These are phyloP conservation scores for Tubosaeta brunneosetosa DNA, from an alignment of 768 basidiomycete species.

Conservation along the genomic window DNA sequence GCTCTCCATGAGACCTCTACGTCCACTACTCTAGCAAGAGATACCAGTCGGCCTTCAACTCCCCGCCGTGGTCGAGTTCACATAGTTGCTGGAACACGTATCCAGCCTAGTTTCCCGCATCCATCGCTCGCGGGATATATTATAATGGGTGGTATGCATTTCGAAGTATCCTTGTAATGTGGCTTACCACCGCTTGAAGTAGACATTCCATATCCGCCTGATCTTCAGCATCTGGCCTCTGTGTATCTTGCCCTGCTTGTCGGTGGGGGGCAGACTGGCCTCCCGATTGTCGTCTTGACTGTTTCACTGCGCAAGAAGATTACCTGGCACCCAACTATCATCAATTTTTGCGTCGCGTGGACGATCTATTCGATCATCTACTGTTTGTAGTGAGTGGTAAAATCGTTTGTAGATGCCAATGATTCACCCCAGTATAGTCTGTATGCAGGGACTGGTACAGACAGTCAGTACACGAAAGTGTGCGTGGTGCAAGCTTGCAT, in stretches of 20 bases:
- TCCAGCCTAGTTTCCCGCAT: not conserved
- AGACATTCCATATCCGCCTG: constrained; percentile 10
- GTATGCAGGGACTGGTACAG: constrained; percentile 26
- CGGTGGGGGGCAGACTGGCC: constrained; percentile 48
- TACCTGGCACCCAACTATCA: constrained; percentile 45
- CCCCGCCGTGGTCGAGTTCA: not conserved
- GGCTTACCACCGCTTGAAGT: not conserved
- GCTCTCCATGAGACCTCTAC: constrained; percentile 7
- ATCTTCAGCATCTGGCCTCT: constrained; percentile 30
- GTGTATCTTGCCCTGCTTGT: constrained; percentile 46
- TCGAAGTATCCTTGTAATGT: not conserved
- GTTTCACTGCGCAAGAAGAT: constrained; percentile 40
- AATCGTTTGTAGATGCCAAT: not conserved
- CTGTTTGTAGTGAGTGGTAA: constrained; percentile 44
- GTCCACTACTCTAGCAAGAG: constrained; percentile 3
- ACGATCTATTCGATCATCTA: constrained; percentile 50
- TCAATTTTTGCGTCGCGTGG: constrained; percentile 58
- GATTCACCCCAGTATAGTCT: constrained; percentile 25
- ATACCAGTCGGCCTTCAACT: not conserved
- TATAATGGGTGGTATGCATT: constrained; percentile 15
- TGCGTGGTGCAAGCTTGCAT: constrained; percentile 51
- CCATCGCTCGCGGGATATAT: not conserved
- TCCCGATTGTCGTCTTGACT: constrained; percentile 46
- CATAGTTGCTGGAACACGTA: not conserved
- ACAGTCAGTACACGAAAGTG: constrained; percentile 27